Percentiles rank a stretch among this genome's conserved stretches.
Conservation (phyloP, 139 green algal species). For the Asterochloris erici region DNA sequence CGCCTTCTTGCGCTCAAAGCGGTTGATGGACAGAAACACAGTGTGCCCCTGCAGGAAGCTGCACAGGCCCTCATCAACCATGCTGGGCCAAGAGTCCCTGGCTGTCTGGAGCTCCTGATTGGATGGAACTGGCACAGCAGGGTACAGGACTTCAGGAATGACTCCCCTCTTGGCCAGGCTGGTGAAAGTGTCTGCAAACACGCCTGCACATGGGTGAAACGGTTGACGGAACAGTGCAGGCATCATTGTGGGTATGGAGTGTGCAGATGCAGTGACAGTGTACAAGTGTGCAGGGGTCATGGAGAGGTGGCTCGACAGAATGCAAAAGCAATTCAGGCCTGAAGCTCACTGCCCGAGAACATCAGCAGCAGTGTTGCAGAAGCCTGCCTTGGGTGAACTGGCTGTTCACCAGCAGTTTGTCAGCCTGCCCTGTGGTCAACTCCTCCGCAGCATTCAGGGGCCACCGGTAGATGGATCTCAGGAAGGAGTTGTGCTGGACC, state of each 20-base stretch:
- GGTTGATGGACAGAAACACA: conserved; percentile 94
- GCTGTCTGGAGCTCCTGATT: conserved; percentile 40
- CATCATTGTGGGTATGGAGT: not conserved
- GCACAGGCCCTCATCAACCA: conserved; percentile 32
- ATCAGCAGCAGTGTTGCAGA: too few species aligned
- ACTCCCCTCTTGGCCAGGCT: conserved; percentile 41
- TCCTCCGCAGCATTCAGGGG: conserved; percentile 88
- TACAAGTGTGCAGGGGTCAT: too few species aligned
- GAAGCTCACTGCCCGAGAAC: too few species aligned
- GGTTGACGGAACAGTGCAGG: not conserved
- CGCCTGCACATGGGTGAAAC: conserved; percentile 18
- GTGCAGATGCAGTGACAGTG: too few species aligned
- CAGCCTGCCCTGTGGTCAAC: conserved; percentile 67
- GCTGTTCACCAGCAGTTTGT: conserved; percentile 91
- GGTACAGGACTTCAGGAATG: conserved; percentile 78
- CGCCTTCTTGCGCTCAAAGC: conserved; percentile 97
- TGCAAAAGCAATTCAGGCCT: too few species aligned
- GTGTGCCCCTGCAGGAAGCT: conserved; percentile 39
- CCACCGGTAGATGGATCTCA: conserved; percentile 50
- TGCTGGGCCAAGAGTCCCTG: conserved; percentile 22
- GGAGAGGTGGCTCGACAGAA: too few species aligned
- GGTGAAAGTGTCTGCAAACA: conserved; percentile 83
- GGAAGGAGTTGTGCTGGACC: conserved; percentile 21
- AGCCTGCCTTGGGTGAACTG: conserved; percentile 69
- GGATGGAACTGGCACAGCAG: conserved; percentile 69